A percentile compares a stretch with the other conserved stretches of the same genome.
These are phyloP conservation scores for Leishmania major DNA, from an alignment of 208 protist species.

Conservation along the genomic window DNA sequence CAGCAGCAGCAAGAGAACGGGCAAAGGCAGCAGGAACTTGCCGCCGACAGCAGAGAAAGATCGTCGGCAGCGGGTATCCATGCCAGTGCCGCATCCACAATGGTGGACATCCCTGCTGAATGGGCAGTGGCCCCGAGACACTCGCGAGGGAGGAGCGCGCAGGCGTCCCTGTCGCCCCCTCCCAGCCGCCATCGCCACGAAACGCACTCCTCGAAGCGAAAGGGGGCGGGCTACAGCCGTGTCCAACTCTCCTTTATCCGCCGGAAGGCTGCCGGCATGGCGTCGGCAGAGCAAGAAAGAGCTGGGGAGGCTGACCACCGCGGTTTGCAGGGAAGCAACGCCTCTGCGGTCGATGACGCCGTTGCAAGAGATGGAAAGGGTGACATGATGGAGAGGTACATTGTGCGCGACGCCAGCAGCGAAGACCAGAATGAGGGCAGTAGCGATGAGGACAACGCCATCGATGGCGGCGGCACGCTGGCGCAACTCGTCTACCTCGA, in stretches of 20 bases:
- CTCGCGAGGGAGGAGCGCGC: neutral
- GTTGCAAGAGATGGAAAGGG: neutral
- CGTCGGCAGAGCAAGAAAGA: neutral
- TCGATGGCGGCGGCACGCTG: constrained; percentile 1
- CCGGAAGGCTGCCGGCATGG: neutral
- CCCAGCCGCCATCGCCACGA: constrained; percentile 2
- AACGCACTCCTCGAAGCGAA: neutral
- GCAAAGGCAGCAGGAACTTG: neutral
- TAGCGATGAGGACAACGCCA: constrained; percentile 1
- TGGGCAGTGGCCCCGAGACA: neutral
- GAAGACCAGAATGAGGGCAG: neutral
- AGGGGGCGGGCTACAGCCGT: constrained; percentile 10
- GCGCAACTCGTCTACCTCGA: constrained; percentile 15
- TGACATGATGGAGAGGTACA: constrained; percentile 16
- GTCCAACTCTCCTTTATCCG: constrained; percentile 25
- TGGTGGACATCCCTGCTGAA: neutral
- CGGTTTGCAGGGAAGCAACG: neutral
- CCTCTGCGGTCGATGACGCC: neutral
- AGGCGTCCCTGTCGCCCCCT: neutral
- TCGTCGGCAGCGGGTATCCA: neutral
- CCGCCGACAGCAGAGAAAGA: neutral
- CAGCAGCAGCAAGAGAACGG: neutral
- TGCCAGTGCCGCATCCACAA: neutral
- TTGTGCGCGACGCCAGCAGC: constrained; percentile 22
- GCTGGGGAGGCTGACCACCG: neutral